These are phyloP conservation scores for Panicum virgatum DNA, from an alignment of 202 grass and related monocot genomes.

Conservation along the genomic window DNA sequence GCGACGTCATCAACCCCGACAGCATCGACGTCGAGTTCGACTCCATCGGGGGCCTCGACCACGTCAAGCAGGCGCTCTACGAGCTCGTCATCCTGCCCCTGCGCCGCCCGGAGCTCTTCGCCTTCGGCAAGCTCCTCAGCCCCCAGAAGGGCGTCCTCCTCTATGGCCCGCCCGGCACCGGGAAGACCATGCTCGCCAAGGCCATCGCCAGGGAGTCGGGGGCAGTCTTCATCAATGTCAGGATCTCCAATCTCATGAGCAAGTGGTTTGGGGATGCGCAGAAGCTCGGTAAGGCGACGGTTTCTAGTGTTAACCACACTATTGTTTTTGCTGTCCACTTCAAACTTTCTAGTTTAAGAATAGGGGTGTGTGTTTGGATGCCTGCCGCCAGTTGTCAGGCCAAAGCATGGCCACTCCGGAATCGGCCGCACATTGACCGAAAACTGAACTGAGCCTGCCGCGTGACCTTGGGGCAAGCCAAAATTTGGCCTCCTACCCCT, in stretches of 20 bases:
- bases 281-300: slow-evolving; percentile 71
- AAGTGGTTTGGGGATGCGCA: slow-evolving; percentile 99
- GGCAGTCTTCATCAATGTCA: slow-evolving; percentile 96
- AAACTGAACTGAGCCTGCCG: no score
- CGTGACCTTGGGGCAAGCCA: no score
- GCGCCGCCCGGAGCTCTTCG: slow-evolving; percentile 77
- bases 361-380: no score
- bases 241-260: slow-evolving; percentile 97
- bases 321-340: background rate
- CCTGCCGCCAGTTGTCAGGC: no score
- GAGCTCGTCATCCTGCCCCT: slow-evolving; percentile 96
- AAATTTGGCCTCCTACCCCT: no score
- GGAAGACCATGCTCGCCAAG: slow-evolving; percentile 96
- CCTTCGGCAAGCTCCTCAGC: slow-evolving; percentile 77
- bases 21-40: slow-evolving; percentile 89
- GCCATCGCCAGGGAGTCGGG: slow-evolving; percentile 91
- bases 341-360: background rate
- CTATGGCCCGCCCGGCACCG: slow-evolving; percentile 77
- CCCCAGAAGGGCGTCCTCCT: slow-evolving; percentile 91
- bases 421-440: no score
- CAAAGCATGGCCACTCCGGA: no score
- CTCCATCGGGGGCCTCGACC: slow-evolving; percentile 81
- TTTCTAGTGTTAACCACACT: background rate
- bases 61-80: slow-evolving; percentile 79
- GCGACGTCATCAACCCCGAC: slow-evolving; percentile 97